Evolutionary conservation across 768 basidiomycete species (phyloP).

Genomic region (Termitomyces sp.): DNA sequence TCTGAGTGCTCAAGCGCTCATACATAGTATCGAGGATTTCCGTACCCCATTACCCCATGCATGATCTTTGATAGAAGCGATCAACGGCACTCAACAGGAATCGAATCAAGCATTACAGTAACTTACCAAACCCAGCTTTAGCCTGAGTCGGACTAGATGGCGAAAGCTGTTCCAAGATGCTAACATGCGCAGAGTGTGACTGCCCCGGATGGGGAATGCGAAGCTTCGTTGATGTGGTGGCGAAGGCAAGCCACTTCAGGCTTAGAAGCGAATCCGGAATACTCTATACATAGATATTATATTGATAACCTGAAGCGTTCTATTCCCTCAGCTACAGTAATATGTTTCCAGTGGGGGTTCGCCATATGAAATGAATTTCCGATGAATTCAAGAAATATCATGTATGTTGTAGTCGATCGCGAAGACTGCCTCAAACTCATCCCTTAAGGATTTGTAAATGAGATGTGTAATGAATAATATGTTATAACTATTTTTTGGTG

Average conservation of each 20-base stretch:
- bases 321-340: too few relatives aligned
- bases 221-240: conserved; percentile 44
- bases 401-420: too few relatives aligned
- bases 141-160: conserved; percentile 44
- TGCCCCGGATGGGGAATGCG: conserved; percentile 48
- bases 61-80: conserved; percentile 50
- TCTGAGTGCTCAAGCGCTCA: conserved; percentile 15
- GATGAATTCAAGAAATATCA: too few relatives aligned
- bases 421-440: too few relatives aligned
- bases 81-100: conserved; percentile 11
- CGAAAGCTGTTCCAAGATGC: conserved; percentile 59
- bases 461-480: too few relatives aligned
- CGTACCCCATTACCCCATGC: conserved; percentile 78
- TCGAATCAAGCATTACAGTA: background rate
- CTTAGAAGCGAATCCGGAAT: background rate
- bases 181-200: conserved; percentile 44
- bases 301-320: too few relatives aligned
- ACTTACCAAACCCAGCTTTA: conserved; percentile 65
- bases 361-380: too few relatives aligned
- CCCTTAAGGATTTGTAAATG: too few relatives aligned
- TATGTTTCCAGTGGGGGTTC: too few relatives aligned
- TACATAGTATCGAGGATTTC: conserved; percentile 22
- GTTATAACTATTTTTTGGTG: too few relatives aligned
- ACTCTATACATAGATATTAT: too few relatives aligned
- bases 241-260: too few relatives aligned